phyloP scores from a whole-genome alignment of 805 yeast genomes.

The Yamadazyma insecticola region DNA sequence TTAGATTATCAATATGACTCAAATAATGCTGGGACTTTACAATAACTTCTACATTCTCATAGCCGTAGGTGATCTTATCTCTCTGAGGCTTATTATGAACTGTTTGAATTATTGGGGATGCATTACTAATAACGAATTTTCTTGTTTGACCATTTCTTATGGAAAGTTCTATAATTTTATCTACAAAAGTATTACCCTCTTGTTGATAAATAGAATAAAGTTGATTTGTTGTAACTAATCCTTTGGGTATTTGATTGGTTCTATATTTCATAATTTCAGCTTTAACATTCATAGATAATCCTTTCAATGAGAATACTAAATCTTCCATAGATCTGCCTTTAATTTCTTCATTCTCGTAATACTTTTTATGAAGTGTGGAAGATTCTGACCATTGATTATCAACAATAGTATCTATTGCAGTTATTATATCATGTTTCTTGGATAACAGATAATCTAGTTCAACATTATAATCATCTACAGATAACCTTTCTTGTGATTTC shows the following conservation, averaged over 20 bases:
- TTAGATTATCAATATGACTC: constrained; percentile 12
- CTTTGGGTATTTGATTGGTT: constrained; percentile 29
- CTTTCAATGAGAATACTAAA: constrained; percentile 28
- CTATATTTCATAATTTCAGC: constrained; percentile 36
- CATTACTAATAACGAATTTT: constrained; percentile 38
- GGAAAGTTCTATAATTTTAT: constrained; percentile 36
- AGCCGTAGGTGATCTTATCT: constrained; percentile 39
- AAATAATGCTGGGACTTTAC: constrained; percentile 21
- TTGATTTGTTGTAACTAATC: constrained; percentile 41
- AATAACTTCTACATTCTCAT: constrained; percentile 37
- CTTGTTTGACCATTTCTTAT: constrained; percentile 33
- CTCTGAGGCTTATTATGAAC: constrained; percentile 25
- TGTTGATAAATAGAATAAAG: constrained; percentile 44
- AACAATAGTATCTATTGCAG: constrained; percentile 29
- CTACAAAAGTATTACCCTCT: constrained; percentile 47
- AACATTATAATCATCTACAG: constrained; percentile 28
- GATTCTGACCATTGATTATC: constrained; percentile 37
- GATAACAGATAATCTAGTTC: constrained; percentile 36
- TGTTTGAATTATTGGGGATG: constrained; percentile 41
- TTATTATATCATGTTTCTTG: constrained; percentile 21
- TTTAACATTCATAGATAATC: constrained; percentile 28
- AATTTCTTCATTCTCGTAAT: constrained; percentile 12
- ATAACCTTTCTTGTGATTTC: constrained; percentile 1
- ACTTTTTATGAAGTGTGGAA: constrained; percentile 21
- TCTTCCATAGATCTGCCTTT: constrained; percentile 16